Base-by-base conservation (phyloP, 129 eudicot species). In the Flaveria brownii region DNA sequence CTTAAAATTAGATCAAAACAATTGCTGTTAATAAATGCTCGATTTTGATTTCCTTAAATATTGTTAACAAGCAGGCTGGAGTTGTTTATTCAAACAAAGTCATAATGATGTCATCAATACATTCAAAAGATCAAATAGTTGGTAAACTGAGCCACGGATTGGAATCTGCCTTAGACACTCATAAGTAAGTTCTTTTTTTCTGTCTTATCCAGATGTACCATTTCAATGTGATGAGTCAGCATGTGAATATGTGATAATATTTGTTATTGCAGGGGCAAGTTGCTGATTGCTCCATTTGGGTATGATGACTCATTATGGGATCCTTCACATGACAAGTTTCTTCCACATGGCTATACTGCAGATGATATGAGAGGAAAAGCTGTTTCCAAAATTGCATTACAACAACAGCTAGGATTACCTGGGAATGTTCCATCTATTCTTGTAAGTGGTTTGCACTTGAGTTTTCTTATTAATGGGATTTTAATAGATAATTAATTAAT, bases 81-180 rank as follows among this genome's bases (percentile, higher is more conserved):
- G 71, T 88, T 64, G 86, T 88, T 68, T 88, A 86, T 85, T 86
- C 93, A 45, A 88, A 88, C 74, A 79, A 84, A 79, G 87, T 86
- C 18, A 63, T 88, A 41, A 49, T 86, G 52, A 81, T 88, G 86
- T 84, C 93, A 69, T 88, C 87, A 47, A 43, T 65, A 13, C 82
- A 82, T 46, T 70, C 90, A 2, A 84, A 86, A 84, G 82, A 69
- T 45, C 87, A 68, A 9, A 68, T 86, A 43, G 67, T 88, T 79
- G 56, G 41, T 70, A 81, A 51, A 36, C 51, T 74, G 57, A 75
- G 85, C 54, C 86, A 86, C 74, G 93, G 90, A 18, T 61, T 88
- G 84, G 90, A 86, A 74, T 73, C 80, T 71, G 83, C 87, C 70
- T 84, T 88, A 23, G 78, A 84, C 52, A 71, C 74, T 69, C 93